These are phyloP conservation scores for Psilocybe sp. DNA, from an alignment of 768 basidiomycete genomes.

Conservation along the genomic window DNA sequence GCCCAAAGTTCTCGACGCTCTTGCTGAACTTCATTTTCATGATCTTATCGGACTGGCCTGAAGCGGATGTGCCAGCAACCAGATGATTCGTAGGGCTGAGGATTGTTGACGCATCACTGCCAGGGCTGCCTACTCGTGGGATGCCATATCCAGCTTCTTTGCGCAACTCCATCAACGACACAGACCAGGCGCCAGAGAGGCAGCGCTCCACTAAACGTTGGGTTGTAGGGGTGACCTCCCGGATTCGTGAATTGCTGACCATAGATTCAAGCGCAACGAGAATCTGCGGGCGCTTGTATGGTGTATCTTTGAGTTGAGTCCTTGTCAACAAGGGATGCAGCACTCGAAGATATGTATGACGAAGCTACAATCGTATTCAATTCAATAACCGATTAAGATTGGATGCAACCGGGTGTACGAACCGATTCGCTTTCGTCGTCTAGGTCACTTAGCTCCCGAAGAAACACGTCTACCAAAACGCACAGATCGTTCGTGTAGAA, in stretches of 20 bases:
- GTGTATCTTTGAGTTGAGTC: constrained; percentile 80
- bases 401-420: constrained; percentile 24
- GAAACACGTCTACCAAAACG: constrained; percentile 95
- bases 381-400: constrained; percentile 1
- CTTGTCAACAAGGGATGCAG: constrained; percentile 92
- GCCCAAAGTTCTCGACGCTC: constrained; percentile 57
- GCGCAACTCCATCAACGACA: constrained; percentile 50
- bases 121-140: constrained; percentile 39
- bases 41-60: constrained; percentile 37
- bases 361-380: constrained; percentile 47
- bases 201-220: constrained; percentile 90
- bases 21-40: constrained; percentile 54
- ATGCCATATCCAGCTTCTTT: constrained; percentile 14
- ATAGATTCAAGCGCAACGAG: constrained; percentile 79
- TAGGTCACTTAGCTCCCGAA: constrained; percentile 89
- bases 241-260: constrained; percentile 67
- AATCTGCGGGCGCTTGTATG: constrained; percentile 92
- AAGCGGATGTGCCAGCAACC: constrained; percentile 24
- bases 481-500: constrained; percentile 98
- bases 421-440: constrained; percentile 95
- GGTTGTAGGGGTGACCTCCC: constrained; percentile 85
- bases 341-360: constrained; percentile 96
- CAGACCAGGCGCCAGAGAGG: constrained; percentile 84
- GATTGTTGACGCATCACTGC: constrained; percentile 38
- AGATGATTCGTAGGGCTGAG: constrained; percentile 29